phyloP scores from a whole-genome alignment of 169 alveolate species.

The Plasmodium chabaudi region DNA sequence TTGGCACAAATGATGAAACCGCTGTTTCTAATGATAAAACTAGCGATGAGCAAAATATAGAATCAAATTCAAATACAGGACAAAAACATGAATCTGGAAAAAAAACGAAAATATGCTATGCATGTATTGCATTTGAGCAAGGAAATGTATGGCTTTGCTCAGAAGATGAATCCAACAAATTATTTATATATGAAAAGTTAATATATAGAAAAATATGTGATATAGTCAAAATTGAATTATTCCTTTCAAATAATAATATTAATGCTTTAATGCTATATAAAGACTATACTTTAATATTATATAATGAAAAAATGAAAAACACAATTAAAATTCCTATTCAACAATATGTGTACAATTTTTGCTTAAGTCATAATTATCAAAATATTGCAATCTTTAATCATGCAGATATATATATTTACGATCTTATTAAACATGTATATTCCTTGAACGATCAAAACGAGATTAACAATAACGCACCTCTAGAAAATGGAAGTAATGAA shows the following conservation, averaged over 20 bases:
- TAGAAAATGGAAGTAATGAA: conserved; percentile 2
- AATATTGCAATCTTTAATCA: conserved; percentile 67
- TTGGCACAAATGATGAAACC: not conserved
- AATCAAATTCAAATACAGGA: not conserved
- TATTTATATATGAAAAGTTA: conserved; percentile 52
- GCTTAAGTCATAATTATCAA: conserved; percentile 69
- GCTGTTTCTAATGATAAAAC: not conserved
- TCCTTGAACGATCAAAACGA: not conserved
- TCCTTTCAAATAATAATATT: conserved; percentile 12
- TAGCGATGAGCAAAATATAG: not conserved
- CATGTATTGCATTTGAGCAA: conserved; percentile 74
- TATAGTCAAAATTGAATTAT: conserved; percentile 53
- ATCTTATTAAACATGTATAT: conserved; percentile 18
- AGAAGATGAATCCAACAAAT: conserved; percentile 41
- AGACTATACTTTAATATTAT: conserved; percentile 52
- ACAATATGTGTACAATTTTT: conserved; percentile 65
- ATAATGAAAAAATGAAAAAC: conserved; percentile 31
- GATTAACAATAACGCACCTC: conserved; percentile 7
- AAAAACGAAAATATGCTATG: conserved; percentile 18
- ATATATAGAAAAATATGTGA: conserved; percentile 75
- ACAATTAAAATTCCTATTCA: conserved; percentile 52
- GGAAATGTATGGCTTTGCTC: conserved; percentile 74
- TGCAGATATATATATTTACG: conserved; percentile 46
- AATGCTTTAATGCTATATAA: conserved; percentile 52
- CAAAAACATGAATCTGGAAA: not conserved